Conservation (phyloP, 2,329 filamentous ascomycete genomes). For the Penicillium sp. region DNA sequence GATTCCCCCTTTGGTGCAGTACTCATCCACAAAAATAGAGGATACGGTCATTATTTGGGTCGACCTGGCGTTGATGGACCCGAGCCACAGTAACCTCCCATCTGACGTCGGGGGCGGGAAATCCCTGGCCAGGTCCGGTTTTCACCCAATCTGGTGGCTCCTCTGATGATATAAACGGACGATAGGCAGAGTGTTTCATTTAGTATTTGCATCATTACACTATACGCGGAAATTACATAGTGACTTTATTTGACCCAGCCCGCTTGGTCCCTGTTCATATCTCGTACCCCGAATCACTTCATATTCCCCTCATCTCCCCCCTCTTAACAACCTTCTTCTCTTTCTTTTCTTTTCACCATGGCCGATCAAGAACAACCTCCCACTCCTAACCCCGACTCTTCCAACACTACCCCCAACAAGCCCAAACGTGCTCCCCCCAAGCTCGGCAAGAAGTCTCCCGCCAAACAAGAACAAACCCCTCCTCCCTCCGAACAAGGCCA, state of each 20-base stretch:
- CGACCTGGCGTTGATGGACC: background rate
- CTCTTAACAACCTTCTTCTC: conserved; percentile 6
- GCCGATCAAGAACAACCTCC: conserved; percentile 29
- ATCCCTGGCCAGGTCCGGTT: conserved; percentile 14
- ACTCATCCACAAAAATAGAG: background rate
- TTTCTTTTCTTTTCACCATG: conserved; percentile 29
- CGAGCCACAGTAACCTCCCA: background rate
- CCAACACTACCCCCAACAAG: conserved; percentile 23
- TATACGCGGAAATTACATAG: conserved; percentile 14
- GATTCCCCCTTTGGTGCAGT: background rate
- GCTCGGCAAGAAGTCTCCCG: conserved; percentile 31
- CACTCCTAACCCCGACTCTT: conserved; percentile 20
- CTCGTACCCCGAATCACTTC: conserved; percentile 21
- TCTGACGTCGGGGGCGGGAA: conserved; percentile 31
- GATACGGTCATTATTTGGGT: background rate
- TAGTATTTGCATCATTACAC: conserved; percentile 19
- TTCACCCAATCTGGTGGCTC: conserved; percentile 9
- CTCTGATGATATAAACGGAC: conserved; percentile 21
- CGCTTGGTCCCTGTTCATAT: conserved; percentile 19
- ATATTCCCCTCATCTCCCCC: conserved; percentile 22
- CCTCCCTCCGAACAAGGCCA: conserved; percentile 25
- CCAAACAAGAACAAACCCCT: conserved; percentile 29
- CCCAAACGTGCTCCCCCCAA: conserved; percentile 32
- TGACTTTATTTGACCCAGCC: conserved; percentile 1
- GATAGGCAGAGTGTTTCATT: background rate